Evolutionary conservation across 192 early-diverging fungal genomes (phyloP), one percentile per base, ranked within the genome.

Genomic region (Podila clonocystis): DNA sequence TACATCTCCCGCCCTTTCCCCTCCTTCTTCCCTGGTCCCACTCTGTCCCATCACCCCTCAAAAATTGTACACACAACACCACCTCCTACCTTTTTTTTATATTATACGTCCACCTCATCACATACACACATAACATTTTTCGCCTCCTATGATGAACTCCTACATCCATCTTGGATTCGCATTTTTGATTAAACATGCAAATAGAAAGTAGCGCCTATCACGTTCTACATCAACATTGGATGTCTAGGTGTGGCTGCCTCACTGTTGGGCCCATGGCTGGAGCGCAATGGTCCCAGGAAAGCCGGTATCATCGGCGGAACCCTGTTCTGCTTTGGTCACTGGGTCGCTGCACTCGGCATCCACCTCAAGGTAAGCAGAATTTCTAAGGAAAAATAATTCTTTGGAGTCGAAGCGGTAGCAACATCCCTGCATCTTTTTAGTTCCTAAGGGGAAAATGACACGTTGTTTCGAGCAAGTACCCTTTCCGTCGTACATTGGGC

Each of bases 161-260:
- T 45, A 45, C 41, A 9, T 58, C 33, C 50, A 31, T 33, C 49
- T 30, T 36, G 20, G 17, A 19, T 30, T 45, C 22, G 17, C 38
- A 65, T 50, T 34, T 1, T 9, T 20, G 5, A 36, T 20, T 28
- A 7, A 24, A n/a, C 31, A 26, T 52, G 34, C 34, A 52, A 22
- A 48, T 65, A 78, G 75, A 82, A 82, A 58, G 73, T 78, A 41
- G 88, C 89, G 26, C 85, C 89, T 36, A 86, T 87, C 50, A 91
- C 91, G 3, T 91, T 90, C 71, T 91, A 90, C 73, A 88, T 90
- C 73, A 86, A 88, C n/a, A 83, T 91, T 20, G 87, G 87, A 11
- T 84, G 87, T 34, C 82, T 91, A n/a, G 90, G 90, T 24, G 62
- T 88, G 31, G 85, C 89, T 2, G 88, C 85, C 13, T 88, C 89